These are phyloP conservation scores for Casuarina glauca DNA, from an alignment of 306 rosid species.

Conservation along the genomic window DNA sequence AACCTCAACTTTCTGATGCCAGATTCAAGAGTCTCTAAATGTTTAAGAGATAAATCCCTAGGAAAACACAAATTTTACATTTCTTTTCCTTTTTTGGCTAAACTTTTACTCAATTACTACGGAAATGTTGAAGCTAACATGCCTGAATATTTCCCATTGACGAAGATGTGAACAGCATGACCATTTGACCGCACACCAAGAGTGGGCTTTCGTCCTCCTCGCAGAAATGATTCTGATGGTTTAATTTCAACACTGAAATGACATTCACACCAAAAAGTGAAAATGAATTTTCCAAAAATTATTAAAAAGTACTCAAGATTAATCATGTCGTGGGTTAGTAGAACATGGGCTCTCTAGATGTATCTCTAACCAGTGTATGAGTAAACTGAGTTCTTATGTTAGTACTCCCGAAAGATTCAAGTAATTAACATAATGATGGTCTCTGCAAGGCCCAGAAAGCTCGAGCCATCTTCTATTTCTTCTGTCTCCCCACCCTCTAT, in stretches of 20 bases:
- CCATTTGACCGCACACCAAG: conserved; percentile 77
- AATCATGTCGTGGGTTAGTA: background rate
- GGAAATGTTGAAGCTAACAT: conserved; percentile 3
- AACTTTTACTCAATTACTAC: background rate
- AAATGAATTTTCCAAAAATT: conserved; percentile 1
- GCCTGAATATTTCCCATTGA: conserved; percentile 87
- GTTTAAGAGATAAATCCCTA: background rate
- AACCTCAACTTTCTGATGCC: conserved; percentile 13
- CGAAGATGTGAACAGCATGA: conserved; percentile 81
- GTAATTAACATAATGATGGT: background rate
- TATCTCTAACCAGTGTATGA: background rate
- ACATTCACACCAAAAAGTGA: conserved; percentile 22
- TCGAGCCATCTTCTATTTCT: conserved; percentile 1
- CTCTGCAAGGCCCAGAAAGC: background rate
- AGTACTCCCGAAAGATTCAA: background rate
- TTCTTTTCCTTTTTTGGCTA: background rate
- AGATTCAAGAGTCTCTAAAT: background rate
- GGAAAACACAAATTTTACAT: background rate
- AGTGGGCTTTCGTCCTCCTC: conserved; percentile 66
- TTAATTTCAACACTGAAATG: conserved; percentile 63
- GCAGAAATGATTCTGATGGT: conserved; percentile 73
- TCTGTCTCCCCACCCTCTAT: background rate
- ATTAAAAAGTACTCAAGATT: background rate
- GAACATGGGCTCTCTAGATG: background rate
- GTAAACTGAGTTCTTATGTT: background rate